A percentile compares a stretch with the other conserved stretches of the same genome.
These are phyloP conservation scores for Trichoderma guizhouense DNA, from an alignment of 2,329 filamentous ascomycete species.

Conservation along the genomic window DNA sequence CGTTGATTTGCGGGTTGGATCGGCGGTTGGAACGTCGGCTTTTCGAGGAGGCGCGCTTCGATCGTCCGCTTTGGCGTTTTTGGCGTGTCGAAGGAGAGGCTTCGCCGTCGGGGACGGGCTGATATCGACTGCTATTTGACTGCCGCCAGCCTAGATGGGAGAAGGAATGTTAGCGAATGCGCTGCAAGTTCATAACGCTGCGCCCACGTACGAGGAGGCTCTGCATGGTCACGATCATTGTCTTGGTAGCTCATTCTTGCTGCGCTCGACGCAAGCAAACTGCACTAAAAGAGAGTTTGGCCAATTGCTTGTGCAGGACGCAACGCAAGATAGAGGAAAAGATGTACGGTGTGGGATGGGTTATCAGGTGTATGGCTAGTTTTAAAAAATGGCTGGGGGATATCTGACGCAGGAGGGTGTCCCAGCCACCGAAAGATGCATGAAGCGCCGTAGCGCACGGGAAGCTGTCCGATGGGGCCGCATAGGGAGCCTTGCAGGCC, in stretches of 20 bases:
- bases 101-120: conserved; percentile 11
- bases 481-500: neutral
- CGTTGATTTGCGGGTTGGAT: conserved; percentile 31
- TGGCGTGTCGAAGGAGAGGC: conserved; percentile 16
- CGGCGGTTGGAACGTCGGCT: conserved; percentile 28
- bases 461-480: conserved; percentile 11
- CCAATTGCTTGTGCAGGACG: conserved; percentile 35
- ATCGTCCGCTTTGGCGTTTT: conserved; percentile 8
- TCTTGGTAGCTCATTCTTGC: conserved; percentile 40
- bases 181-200: neutral
- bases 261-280: conserved; percentile 24
- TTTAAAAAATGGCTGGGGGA: conserved; percentile 28
- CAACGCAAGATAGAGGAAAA: conserved; percentile 29
- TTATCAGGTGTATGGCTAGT: conserved; percentile 33
- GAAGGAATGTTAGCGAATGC: conserved; percentile 13
- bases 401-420: conserved; percentile 13
- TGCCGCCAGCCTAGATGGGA: conserved; percentile 17
- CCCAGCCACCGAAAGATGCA: conserved; percentile 21
- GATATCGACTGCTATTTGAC: conserved; percentile 10
- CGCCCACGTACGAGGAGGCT: conserved; percentile 36
- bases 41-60: neutral
- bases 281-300: conserved; percentile 31
- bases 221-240: conserved; percentile 36
- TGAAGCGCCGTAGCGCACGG: conserved; percentile 8
- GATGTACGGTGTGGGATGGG: conserved; percentile 30